Base-by-base conservation (phyloP, 306 rosid genomes). In the Leucaena leucocephala region DNA sequence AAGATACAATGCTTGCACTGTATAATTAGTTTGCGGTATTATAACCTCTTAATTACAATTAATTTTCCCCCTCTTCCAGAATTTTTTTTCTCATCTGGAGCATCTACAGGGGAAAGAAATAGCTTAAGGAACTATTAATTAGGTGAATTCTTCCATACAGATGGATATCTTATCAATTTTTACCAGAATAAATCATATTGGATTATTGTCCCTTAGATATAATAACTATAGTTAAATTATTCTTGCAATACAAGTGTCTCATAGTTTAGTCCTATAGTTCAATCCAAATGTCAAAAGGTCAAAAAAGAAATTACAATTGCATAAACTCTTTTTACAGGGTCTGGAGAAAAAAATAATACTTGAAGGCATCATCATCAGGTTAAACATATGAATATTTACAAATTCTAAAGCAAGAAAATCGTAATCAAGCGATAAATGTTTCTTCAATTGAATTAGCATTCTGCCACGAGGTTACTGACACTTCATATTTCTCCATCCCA, bases 401-500 rank as follows among this genome's bases (percentile, higher is more conserved):
- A 66, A 66, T 17, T 34, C 9, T 49, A 35, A 5, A 11, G 35
- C 35, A 68, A 68, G 17, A 42, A 10, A 68, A 11, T n/a, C 4
- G 52, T 4, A 68, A 43, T 13, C 72, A 42, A n/a, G 17, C 2
- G 16, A 33, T 64, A 14, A 9, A 43, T 40, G 61, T 16, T 16
- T 72, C 45, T 34, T 72, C 45, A 38, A 34, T 14, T 71, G 49
- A 33, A 39, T 11, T 17, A 39, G 71, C 43, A 66, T n/a, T n/a
- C 34, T 4, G 4, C 35, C 27, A 49, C 8, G 35, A 58, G 33
- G 49, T 7, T 5, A 6, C 11, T 42, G 15, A 36, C 49, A 43
- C 42, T 44, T 84, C 85, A 87, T 57, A 87, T 80, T 85, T 87
- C 86, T 49, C 88, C 90, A 82, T 87, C 90, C 90, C 90, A 87